Evolutionary conservation across 2,329 filamentous ascomycete genomes (phyloP), one percentile per base, ranked within the genome.

Genomic region (Nigrospora osmanthi): DNA sequence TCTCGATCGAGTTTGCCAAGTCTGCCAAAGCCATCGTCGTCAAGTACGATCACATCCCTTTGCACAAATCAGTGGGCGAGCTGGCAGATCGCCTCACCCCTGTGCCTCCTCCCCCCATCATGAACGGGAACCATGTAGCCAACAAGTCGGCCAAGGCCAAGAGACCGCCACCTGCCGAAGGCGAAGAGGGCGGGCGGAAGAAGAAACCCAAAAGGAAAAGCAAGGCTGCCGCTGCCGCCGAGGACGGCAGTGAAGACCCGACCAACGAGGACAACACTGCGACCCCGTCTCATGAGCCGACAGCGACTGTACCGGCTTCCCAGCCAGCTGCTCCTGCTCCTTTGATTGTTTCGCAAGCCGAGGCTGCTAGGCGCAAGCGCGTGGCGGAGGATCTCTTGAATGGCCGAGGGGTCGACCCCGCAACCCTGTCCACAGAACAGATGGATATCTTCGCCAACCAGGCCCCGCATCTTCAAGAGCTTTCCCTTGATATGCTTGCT

Each of bases 371-470:
- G 19, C 68, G 76, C 35, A 65, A 65, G 39, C 68, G 74, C 11
- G 64, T 65, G 9, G 76, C 78, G 7, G 64, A 66, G n/a, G 61
- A 63, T 19, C 62, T 79, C 30, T 66, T 81, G 6, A 59, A 39
- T 3, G 64, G 66, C 2, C 68, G 61, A n/a, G 67, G 65, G 5
- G 68, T 81, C n/a, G 69, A 77, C 34, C 75, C 74, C 1, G 60
- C 64, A 2, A 73, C 75, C 0, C 61, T 81, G 11, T 76, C 73
- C 0, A 49, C 59, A 4, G 76, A 80, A 38, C 77, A 81, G 53
- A 78, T 81, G 48, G 71, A 64, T 51, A 81, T 80, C 14, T 78
- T 81, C 51, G 67, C 76, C 10, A 81, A 81, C 44, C 78, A 81
- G 58, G 71, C 76, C 1, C 75, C 76, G 0, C 67, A 72, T 3